phyloP scores from a whole-genome alignment of 2,329 filamentous ascomycete species.

The Diaporthe sp. region DNA sequence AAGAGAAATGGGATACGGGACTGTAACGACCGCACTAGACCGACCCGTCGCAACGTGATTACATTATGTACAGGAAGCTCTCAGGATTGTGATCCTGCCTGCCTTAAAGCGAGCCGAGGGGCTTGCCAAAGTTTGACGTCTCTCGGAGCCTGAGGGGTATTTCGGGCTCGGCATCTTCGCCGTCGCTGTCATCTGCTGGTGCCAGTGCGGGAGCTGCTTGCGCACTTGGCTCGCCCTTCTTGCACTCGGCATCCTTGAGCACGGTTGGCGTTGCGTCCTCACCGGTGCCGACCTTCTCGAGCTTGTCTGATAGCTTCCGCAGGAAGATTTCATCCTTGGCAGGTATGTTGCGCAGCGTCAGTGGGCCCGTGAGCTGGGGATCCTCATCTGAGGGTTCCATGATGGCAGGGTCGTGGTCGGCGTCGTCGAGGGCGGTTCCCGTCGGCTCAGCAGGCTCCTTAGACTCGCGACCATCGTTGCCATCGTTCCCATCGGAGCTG shows the following conservation, averaged over 20 bases:
- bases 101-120: slow-evolving; percentile 48
- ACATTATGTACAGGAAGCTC: slow-evolving; percentile 15
- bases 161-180: slow-evolving; percentile 42
- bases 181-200: slow-evolving; percentile 33
- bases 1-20: not conserved
- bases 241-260: slow-evolving; percentile 38
- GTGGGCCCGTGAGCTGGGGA: slow-evolving; percentile 58
- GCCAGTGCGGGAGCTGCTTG: slow-evolving; percentile 32
- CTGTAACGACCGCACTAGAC: not conserved
- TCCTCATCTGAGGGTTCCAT: slow-evolving; percentile 55
- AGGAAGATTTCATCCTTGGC: slow-evolving; percentile 67
- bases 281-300: slow-evolving; percentile 59
- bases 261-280: slow-evolving; percentile 59
- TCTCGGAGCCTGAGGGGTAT: slow-evolving; percentile 38
- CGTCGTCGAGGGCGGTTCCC: slow-evolving; percentile 25
- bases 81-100: not conserved
- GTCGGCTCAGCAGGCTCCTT: slow-evolving; percentile 38
- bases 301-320: slow-evolving; percentile 59
- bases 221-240: slow-evolving; percentile 16
- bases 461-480: slow-evolving; percentile 26
- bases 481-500: slow-evolving; percentile 31
- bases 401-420: slow-evolving; percentile 39
- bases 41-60: not conserved
- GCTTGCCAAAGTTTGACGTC: slow-evolving; percentile 59
- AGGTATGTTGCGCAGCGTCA: slow-evolving; percentile 66